Evolutionary conservation across 2,329 filamentous ascomycete genomes (phyloP).

Genomic region (Monosporascus cannonballus): DNA sequence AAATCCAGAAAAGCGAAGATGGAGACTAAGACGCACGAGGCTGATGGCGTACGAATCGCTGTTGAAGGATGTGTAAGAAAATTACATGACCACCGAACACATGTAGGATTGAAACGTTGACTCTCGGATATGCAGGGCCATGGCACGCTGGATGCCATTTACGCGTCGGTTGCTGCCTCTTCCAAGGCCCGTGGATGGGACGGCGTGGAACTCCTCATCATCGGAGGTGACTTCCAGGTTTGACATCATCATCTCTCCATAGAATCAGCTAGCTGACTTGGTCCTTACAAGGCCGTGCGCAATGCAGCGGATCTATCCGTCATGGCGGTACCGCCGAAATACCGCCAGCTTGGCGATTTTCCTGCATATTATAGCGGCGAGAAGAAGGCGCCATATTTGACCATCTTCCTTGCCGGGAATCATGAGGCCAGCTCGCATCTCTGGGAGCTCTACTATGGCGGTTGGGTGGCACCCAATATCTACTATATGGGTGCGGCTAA

Average conservation of each 20-base stretch:
- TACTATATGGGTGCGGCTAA: conserved; percentile 96
- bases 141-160: conserved; percentile 86
- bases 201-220: conserved; percentile 82
- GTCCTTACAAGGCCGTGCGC: conserved; percentile 61
- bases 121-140: conserved; percentile 62
- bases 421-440: conserved; percentile 90
- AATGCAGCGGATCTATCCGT: conserved; percentile 82
- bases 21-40: not conserved
- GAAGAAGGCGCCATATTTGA: conserved; percentile 75
- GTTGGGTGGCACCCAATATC: conserved; percentile 94
- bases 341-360: conserved; percentile 83
- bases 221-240: conserved; percentile 93
- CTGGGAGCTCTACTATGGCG: conserved; percentile 91
- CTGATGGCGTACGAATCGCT: conserved; percentile 62
- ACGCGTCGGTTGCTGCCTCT: conserved; percentile 66
- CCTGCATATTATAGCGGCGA: conserved; percentile 85
- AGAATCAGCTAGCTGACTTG: not conserved
- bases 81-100: conserved; percentile 8
- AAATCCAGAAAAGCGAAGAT: not conserved
- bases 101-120: not conserved
- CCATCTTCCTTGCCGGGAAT: conserved; percentile 89
- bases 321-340: conserved; percentile 87
- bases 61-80: conserved; percentile 80
- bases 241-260: conserved; percentile 9
- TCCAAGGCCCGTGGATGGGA: conserved; percentile 71